Base-by-base conservation (phyloP, 139 green algal species). In the Asterochloris sp. region DNA sequence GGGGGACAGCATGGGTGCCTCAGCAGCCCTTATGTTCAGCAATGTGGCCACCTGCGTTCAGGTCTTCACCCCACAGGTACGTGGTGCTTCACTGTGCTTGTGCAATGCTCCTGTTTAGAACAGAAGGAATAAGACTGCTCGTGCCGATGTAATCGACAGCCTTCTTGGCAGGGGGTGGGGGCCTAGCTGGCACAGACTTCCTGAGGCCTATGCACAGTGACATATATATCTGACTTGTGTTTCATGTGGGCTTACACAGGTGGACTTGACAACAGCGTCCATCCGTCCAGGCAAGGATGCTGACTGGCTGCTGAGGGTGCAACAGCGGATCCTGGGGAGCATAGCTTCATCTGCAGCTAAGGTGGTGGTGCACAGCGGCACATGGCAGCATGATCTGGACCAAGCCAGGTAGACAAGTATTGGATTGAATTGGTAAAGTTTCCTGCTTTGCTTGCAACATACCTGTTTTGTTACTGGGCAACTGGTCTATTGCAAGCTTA, bases 1-100 rank as follows among this genome's bases (percentile, higher is more conserved):
- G 28, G 96, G 96, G 0, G 96, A 99, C 89, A 94, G 85, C 62
- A 99, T 99, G 96, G 96, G 96, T 4, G 96, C 93, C 11, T 94
- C 90, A 2, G 96, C 87, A 0, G 85, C 91, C 24, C 89, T 99
- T 78, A 79, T 98, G 62, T 97, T 97, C 86, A 83, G 87, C 13
- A 74, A 83, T 11, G 82, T 95, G 66, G 96, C 96, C 38, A 96
- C 91, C 0, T 61, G 64, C 13, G 96, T 97, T 54, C 80, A 98
- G 13, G 91, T 92, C 19, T 99, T 98, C 87, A 93, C 87, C 62
- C 95, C 95, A 4, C 94, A 98, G 91, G 94, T 97, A 62, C 75
- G 15, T 26, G 21, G 4, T 24, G 21, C 17, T 71, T 71, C 19
- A 2, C 21, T 71, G 19, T 26, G 66, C 66, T 71, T 24, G 17